These are phyloP conservation scores for Phlebopus sp. DNA, from an alignment of 1,284 basidiomycete species.

Conservation along the genomic window DNA sequence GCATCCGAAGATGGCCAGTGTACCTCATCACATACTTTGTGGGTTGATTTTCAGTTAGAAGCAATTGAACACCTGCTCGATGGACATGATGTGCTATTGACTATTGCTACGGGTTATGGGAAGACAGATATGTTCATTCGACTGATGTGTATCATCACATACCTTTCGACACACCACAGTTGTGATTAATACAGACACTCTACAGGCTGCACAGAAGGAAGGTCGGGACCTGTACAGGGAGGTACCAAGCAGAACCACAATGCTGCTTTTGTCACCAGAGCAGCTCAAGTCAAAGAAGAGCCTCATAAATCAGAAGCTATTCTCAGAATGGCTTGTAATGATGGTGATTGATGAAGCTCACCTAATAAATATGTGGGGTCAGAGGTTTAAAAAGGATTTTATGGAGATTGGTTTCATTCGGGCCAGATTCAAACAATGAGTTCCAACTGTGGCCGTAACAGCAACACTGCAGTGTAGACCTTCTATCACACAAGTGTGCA, in stretches of 20 bases:
- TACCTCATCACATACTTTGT: no score
- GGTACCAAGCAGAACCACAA: background rate
- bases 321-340: no score
- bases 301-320: background rate
- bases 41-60: slow-evolving; percentile 1
- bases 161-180: no score
- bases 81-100: slow-evolving; percentile 1
- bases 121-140: background rate
- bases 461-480: background rate
- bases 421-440: background rate
- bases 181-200: no score
- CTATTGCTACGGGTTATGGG: background rate
- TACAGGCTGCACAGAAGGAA: background rate
- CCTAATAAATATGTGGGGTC: slow-evolving; percentile 1
- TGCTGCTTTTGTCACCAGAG: background rate
- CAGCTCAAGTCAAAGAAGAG: background rate
- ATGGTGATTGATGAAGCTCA: background rate
- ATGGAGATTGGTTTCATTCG: slow-evolving; percentile 5
- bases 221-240: background rate
- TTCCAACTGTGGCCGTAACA: slow-evolving; percentile 1
- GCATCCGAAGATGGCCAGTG: no score
- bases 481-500: slow-evolving; percentile 3
- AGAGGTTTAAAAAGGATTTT: background rate
- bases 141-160: no score
- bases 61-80: slow-evolving; percentile 1